Conservation (phyloP, 2,329 filamentous ascomycete genomes). For the Thelonectria rubi region DNA sequence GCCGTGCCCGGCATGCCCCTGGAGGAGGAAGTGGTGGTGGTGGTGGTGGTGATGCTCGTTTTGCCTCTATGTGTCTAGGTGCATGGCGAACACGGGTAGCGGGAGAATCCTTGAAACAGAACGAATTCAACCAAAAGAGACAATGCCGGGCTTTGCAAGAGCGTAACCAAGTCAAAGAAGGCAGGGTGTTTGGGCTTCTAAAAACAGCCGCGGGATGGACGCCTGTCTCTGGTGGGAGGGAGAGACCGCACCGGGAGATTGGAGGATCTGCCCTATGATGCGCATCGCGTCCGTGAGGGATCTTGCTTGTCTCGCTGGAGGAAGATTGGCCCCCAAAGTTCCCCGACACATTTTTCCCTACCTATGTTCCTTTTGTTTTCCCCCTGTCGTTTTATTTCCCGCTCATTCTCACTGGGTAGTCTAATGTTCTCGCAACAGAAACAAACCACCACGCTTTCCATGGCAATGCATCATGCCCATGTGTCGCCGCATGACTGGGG, state of each 20-base stretch:
- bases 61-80: not conserved
- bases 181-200: conserved; percentile 29
- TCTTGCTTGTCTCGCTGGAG: conserved; percentile 26
- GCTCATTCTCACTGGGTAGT: too few relatives aligned
- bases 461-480: not conserved
- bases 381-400: not conserved
- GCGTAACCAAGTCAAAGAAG: conserved; percentile 7
- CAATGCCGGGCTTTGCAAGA: not conserved
- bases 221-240: conserved; percentile 20
- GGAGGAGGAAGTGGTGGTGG: not conserved
- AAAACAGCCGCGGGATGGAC: conserved; percentile 37
- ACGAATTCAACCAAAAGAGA: not conserved
- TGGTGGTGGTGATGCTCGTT: too few relatives aligned
- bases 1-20: conserved; percentile 23
- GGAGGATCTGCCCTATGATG: conserved; percentile 38
- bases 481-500: not conserved
- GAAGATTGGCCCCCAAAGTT: conserved; percentile 3
- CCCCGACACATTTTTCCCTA: conserved; percentile 5
- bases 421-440: not conserved
- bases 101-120: not conserved
- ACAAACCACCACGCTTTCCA: not conserved
- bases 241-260: conserved; percentile 27
- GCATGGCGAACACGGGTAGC: not conserved
- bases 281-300: conserved; percentile 26
- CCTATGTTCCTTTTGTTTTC: conserved; percentile 1